These are phyloP conservation scores for Anthoceros angustus DNA, from an alignment of 225 moss, liverwort and hornwort genomes.

Conservation along the genomic window DNA sequence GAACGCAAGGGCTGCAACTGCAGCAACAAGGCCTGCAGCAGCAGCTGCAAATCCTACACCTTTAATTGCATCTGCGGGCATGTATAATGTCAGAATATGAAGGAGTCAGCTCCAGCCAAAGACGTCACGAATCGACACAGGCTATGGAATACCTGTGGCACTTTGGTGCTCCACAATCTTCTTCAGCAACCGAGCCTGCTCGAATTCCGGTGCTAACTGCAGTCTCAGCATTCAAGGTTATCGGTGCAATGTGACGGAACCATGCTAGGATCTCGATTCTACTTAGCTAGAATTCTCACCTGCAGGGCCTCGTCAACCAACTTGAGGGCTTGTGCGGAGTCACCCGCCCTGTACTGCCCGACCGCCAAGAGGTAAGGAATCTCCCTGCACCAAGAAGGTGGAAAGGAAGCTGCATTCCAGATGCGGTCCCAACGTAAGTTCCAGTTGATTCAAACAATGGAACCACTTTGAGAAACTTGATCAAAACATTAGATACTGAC, in stretches of 20 bases:
- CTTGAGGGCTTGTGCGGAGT: slow-evolving; percentile 71
- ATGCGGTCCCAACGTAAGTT: not conserved
- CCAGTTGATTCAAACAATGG: not conserved
- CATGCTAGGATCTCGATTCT: not conserved
- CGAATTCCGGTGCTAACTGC: slow-evolving; percentile 88
- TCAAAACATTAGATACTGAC: slow-evolving; percentile 14
- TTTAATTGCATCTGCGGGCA: slow-evolving; percentile 67
- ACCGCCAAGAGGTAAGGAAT: slow-evolving; percentile 75
- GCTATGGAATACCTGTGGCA: slow-evolving; percentile 48
- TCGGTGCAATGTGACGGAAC: not conserved
- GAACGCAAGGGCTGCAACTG: slow-evolving; percentile 43
- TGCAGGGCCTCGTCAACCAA: slow-evolving; percentile 79
- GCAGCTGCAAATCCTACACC: slow-evolving; percentile 98
- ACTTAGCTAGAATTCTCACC: slow-evolving; percentile 17
- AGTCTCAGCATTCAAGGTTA: not conserved
- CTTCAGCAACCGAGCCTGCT: slow-evolving; percentile 61
- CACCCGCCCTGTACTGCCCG: slow-evolving; percentile 85
- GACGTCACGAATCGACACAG: not conserved
- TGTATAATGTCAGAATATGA: slow-evolving; percentile 8
- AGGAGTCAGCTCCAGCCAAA: not conserved
- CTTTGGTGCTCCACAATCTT: slow-evolving; percentile 92
- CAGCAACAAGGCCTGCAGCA: slow-evolving; percentile 78
- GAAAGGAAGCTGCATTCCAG: slow-evolving; percentile 49
- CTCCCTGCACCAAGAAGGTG: slow-evolving; percentile 68
- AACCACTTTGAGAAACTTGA: not conserved